These are phyloP conservation scores for Carex myosuroides DNA, from an alignment of 176 grass and related monocot species.

Conservation along the genomic window DNA sequence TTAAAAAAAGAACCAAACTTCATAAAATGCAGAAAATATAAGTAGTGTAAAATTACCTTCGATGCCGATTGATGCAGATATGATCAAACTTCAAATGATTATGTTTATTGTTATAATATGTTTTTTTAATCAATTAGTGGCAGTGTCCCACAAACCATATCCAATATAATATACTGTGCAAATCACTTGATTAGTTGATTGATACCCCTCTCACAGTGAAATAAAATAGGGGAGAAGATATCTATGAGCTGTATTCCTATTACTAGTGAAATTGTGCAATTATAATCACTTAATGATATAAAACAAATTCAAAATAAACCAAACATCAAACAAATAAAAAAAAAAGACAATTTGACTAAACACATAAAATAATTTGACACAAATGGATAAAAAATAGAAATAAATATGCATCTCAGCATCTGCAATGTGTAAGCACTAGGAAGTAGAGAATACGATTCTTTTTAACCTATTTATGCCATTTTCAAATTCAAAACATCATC, in stretches of 20 bases:
- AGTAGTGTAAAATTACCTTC: neutral
- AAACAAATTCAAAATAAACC: neutral
- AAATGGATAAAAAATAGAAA: neutral
- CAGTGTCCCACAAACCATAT: neutral
- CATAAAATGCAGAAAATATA: neutral
- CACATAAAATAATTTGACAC: neutral
- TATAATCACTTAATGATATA: neutral
- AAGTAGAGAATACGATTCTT: neutral
- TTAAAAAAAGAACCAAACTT: neutral
- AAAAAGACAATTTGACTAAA: neutral
- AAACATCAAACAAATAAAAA: neutral
- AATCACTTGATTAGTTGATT: too few relatives aligned
- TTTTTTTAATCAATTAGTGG: neutral
- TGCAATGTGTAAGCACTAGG: neutral
- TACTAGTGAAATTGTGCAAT: too few relatives aligned
- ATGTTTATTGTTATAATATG: too few relatives aligned
- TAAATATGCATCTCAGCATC: neutral
- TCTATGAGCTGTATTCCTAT: too few relatives aligned
- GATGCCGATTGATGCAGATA: neutral
- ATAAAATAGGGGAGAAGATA: too few relatives aligned
- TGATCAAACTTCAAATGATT: neutral
- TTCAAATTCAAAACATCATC: neutral
- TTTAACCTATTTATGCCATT: neutral
- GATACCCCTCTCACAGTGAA: too few relatives aligned
- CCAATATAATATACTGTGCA: too few relatives aligned